Percentiles rank a stretch among this genome's conserved stretches.
Evolutionary conservation across 2,329 filamentous ascomycete genomes (phyloP).

Genomic region (Paracamarosporium sp.): DNA sequence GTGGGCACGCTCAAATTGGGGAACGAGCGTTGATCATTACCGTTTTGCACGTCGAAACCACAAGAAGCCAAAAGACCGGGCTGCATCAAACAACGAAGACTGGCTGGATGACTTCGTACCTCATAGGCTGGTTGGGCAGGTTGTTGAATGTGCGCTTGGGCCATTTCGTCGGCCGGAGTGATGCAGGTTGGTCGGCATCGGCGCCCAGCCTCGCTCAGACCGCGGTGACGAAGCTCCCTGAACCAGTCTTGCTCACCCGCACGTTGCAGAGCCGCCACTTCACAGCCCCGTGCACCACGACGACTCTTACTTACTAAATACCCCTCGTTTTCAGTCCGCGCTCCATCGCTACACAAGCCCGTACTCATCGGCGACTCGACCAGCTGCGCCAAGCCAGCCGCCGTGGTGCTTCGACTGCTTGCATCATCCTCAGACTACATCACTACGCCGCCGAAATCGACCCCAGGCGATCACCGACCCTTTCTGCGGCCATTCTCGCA

Average conservation of each 20-base stretch:
- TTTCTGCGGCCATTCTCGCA: background rate
- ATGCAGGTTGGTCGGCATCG: constrained; percentile 1
- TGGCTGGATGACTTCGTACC: too few relatives aligned
- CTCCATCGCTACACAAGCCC: constrained; percentile 4
- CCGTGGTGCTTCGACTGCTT: constrained; percentile 22
- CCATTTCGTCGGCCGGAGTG: constrained; percentile 6
- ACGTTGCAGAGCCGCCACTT: constrained; percentile 19
- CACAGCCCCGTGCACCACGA: constrained; percentile 20
- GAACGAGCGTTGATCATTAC: too few relatives aligned
- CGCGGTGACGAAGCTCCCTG: constrained; percentile 19
- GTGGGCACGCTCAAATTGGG: background rate
- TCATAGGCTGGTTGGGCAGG: constrained; percentile 1
- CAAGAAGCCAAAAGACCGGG: too few relatives aligned
- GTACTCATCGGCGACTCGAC: constrained; percentile 8
- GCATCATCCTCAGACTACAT: constrained; percentile 28
- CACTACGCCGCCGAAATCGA: constrained; percentile 16
- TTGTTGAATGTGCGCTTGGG: constrained; percentile 3
- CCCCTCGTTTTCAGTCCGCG: background rate
- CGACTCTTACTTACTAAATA: constrained; percentile 5
- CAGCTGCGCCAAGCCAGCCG: constrained; percentile 15
- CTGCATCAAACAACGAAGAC: background rate
- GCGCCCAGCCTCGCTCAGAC: constrained; percentile 23
- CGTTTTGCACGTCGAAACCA: too few relatives aligned
- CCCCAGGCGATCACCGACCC: constrained; percentile 2
- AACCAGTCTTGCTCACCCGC: constrained; percentile 5